Evolutionary conservation across 202 grass and related monocot genomes (phyloP), one percentile per base, ranked within the genome.

Genomic region (Tripidium arundinaceum): DNA sequence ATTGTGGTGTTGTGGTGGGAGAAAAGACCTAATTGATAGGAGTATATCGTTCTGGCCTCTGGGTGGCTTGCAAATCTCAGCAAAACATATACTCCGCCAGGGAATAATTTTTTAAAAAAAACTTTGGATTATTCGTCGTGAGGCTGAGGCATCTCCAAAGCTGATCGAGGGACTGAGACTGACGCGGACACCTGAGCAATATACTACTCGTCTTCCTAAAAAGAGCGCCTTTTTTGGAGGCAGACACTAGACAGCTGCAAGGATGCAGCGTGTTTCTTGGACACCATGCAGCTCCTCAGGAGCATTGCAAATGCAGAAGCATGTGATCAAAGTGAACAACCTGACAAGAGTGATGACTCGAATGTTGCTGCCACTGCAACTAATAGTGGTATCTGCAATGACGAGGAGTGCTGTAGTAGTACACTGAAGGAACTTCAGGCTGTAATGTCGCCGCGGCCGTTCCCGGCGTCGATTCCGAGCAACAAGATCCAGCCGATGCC

Each of bases 401-500:
- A 63, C n/a, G 84, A 86, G 11, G 77, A 70, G 0, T 82, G 66
- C 24, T 38, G 65, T 49, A 16, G 14, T 11, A 60, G 68, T 18
- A 16, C 14, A 42, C 39, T 45, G 79, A 86, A 54, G 52, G 87
- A 86, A 36, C 2, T 19, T 50, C 84, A 83, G 83, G 50, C 62
- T 63, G 49, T 81, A 38, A 6, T 69, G 77, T 62, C 73, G 74
- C 79, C 81, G 21, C 54, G 90, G 60, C 84, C 19, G 71, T 92
- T 93, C 70, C 71, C 84, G 49, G 34, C 85, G 19, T 47, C 73
- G 1, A 68, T 82, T 41, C 62, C 87, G 5, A 83, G 79, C 68
- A 85, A 95, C 75, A 95, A 98, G 82, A 67, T 93, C 45, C 87
- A 90, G 59, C 92, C 92, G 26, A 85, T 91, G 81, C 88, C 84